Base-by-base conservation (phyloP, 2,329 filamentous ascomycete genomes). In the Cordyceps fumosorosea region DNA sequence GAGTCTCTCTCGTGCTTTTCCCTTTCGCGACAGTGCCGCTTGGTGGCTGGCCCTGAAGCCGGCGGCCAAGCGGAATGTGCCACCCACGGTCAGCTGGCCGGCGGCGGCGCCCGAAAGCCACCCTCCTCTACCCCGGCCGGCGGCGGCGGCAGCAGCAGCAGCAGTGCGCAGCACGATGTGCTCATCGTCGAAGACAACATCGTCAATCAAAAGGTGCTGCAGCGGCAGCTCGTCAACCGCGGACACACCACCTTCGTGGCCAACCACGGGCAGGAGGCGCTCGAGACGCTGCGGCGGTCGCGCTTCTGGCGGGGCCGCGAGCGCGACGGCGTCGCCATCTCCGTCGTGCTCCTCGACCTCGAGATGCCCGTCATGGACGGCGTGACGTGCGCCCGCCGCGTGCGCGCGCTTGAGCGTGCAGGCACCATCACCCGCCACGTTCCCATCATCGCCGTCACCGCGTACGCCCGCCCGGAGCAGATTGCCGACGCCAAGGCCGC, bases 351-450 rank as follows among this genome's bases (percentile, higher is more conserved):
- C 6, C 91, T 93, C 89, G 90, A 93, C 69, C 79, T 91, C 54
- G 89, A 92, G 69, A 93, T 93, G 89, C 89, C 89, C 1, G 81
- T 91, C 50, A 92, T 92, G 89, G 89, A 93, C 68, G 90, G 90
- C 42, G 84, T 90, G 73, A 88, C 88, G 2, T 91, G 89, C 65
- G 86, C 89, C 14, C 80, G 81, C 48, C 83, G 78, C 64, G 91
- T 93, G 59, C 82, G 90, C 20, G 81, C 88, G 64, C 77, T 90
- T 20, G 88, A 93, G 71, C 76, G 75, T 55, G 78, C 84, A 59
- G 84, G 85, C 22, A 83, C 80, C 37, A 82, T 90, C 54, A 78
- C 81, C 20, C 76, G 79, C 56, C 88, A 90, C 68, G 84, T 91
- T n/a, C 88, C 89, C 2, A 89, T 91, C 67, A 89, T 91, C 67